These are phyloP conservation scores for Gryganskiella cystojenkinii DNA, from an alignment of 192 early-diverging fungal species.

Conservation along the genomic window DNA sequence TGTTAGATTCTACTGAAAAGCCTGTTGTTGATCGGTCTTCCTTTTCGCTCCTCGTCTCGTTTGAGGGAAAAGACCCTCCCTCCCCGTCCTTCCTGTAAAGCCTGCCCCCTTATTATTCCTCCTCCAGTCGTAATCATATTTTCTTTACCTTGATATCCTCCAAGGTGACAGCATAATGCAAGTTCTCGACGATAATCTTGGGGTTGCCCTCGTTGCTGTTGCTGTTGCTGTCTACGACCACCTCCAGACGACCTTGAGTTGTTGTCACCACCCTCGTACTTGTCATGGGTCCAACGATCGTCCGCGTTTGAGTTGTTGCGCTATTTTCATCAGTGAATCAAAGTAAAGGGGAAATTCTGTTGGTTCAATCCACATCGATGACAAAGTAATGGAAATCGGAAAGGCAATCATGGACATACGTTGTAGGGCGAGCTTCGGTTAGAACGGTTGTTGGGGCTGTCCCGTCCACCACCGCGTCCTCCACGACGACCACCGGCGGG, in stretches of 20 bases:
- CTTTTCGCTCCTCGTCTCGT: no score
- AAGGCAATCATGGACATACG: constrained; percentile 6
- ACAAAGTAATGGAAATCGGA: neutral
- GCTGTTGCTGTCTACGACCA: constrained; percentile 1
- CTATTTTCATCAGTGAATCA: constrained; percentile 9
- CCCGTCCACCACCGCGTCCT: constrained; percentile 20
- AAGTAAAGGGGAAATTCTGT: neutral
- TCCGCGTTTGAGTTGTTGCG: constrained; percentile 18
- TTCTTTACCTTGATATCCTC: constrained; percentile 59
- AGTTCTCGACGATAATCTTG: constrained; percentile 61
- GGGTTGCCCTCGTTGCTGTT: constrained; percentile 22
- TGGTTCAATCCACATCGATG: neutral
- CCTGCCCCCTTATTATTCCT: no score
- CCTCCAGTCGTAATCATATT: no score
- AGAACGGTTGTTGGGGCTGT: constrained; percentile 27
- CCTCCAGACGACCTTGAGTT: constrained; percentile 11
- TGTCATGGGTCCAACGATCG: constrained; percentile 59
- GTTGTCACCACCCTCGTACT: constrained; percentile 39
- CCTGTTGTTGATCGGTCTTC: neutral
- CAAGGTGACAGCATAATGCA: constrained; percentile 69
- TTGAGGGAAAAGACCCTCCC: no score
- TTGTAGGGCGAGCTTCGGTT: constrained; percentile 44
- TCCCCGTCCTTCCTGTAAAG: no score
- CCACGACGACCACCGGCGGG: constrained; percentile 17
- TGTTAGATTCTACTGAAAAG: neutral